These are phyloP conservation scores for Candida pseudocylindracea DNA, from an alignment of 1,139 yeast species.

Conservation along the genomic window DNA sequence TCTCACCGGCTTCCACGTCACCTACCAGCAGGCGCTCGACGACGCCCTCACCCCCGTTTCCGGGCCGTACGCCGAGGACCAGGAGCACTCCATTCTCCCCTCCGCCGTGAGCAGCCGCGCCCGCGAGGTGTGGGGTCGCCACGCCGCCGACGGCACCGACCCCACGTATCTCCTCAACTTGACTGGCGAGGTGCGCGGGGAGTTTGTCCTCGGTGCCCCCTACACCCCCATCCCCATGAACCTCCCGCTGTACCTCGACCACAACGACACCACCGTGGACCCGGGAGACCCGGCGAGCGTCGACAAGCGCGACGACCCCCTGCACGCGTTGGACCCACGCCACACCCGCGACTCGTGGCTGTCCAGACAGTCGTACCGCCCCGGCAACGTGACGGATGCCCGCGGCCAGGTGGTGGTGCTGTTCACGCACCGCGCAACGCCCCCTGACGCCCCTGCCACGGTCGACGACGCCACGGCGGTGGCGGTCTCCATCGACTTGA, in stretches of 20 bases:
- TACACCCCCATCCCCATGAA: slow-evolving; percentile 6
- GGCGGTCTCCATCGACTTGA: slow-evolving; percentile 8
- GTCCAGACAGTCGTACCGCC: slow-evolving; percentile 3
- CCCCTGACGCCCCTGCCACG: neutral
- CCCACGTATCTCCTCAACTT: slow-evolving; percentile 20
- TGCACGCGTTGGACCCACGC: slow-evolving; percentile 1
- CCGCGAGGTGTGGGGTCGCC: slow-evolving; percentile 22
- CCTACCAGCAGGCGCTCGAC: slow-evolving; percentile 29
- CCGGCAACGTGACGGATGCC: slow-evolving; percentile 8
- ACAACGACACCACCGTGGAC: slow-evolving; percentile 9
- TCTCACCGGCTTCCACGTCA: slow-evolving; percentile 46
- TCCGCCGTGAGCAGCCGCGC: slow-evolving; percentile 26
- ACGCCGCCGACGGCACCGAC: slow-evolving; percentile 4
- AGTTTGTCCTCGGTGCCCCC: slow-evolving; percentile 9
- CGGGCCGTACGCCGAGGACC: slow-evolving; percentile 26
- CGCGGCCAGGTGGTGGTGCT: neutral
- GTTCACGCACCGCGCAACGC: neutral
- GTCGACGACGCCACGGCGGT: slow-evolving; percentile 13
- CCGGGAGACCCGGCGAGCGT: slow-evolving; percentile 6
- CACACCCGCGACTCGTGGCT: slow-evolving; percentile 2
- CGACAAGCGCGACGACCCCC: neutral
- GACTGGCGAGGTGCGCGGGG: slow-evolving; percentile 25
- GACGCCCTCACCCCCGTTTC: slow-evolving; percentile 7
- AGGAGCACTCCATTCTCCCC: slow-evolving; percentile 38
- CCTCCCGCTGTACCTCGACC: slow-evolving; percentile 20